Percentiles rank a stretch among this genome's conserved stretches.
Evolutionary conservation across 768 basidiomycete genomes (phyloP).

Genomic region (Saitozyma sp.): DNA sequence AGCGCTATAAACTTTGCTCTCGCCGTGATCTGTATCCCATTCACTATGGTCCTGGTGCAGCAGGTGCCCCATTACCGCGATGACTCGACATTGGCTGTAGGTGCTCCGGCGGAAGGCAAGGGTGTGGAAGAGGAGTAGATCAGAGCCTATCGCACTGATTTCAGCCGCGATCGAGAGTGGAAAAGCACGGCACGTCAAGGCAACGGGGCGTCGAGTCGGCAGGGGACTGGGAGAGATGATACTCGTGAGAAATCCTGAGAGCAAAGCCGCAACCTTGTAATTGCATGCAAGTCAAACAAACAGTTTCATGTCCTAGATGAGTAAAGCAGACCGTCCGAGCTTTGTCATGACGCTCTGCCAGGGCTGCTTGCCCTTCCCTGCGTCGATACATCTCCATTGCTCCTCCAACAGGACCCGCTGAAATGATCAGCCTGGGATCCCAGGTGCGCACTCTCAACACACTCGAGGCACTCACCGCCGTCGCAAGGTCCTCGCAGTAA

Average conservation of each 20-base stretch:
- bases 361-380: constrained; percentile 19
- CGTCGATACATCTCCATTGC: constrained; percentile 28
- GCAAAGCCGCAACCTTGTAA: too few species aligned
- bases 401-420: constrained; percentile 20
- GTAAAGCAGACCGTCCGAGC: constrained; percentile 18
- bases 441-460: too few species aligned
- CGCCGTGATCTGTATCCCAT: background rate
- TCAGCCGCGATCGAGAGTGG: too few species aligned
- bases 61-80: background rate
- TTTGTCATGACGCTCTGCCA: constrained; percentile 30
- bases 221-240: too few species aligned
- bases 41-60: background rate
- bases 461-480: constrained; percentile 24
- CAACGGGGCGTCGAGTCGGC: too few species aligned
- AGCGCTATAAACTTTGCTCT: background rate
- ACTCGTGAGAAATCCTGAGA: too few species aligned
- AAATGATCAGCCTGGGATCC: background rate
- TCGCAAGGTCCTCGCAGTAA: constrained; percentile 32
- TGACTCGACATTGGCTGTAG: background rate
- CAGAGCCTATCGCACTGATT: too few species aligned
- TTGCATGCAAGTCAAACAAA: too few species aligned
- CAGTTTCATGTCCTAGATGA: constrained; percentile 12
- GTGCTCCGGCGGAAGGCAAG: background rate
- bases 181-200: too few species aligned
- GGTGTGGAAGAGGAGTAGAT: background rate